A percentile compares a stretch with the other conserved stretches of the same genome.
Conservation (phyloP, 805 yeast species). For the Lipomyces orientalis region DNA sequence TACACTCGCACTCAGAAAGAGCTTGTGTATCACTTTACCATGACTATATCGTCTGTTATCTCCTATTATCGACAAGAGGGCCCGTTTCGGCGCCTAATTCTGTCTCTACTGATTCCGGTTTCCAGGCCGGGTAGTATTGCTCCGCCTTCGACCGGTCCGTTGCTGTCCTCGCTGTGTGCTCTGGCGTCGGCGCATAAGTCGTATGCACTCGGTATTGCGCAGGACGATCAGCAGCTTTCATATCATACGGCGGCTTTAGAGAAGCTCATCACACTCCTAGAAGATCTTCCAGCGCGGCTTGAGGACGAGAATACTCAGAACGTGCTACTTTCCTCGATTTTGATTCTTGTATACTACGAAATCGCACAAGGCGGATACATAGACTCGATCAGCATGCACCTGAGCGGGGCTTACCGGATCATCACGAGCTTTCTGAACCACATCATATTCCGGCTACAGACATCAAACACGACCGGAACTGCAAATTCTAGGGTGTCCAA, state of each 20-base stretch:
- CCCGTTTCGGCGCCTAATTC: slow-evolving; percentile 26
- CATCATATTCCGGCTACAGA: slow-evolving; percentile 26
- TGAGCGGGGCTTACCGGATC: slow-evolving; percentile 35
- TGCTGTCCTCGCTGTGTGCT: slow-evolving; percentile 33
- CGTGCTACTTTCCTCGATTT: slow-evolving; percentile 29
- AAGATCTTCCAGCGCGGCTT: slow-evolving; percentile 25
- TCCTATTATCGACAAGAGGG: slow-evolving; percentile 32
- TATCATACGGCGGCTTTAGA: slow-evolving; percentile 34
- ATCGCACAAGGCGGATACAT: slow-evolving; percentile 35
- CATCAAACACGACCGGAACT: neutral
- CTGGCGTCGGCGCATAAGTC: slow-evolving; percentile 34
- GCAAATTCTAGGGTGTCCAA: slow-evolving; percentile 23
- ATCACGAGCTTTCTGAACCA: slow-evolving; percentile 32
- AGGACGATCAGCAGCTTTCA: slow-evolving; percentile 21
- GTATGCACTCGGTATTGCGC: slow-evolving; percentile 22
- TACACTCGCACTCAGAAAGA: slow-evolving; percentile 29
- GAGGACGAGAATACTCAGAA: slow-evolving; percentile 35
- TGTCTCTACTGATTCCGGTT: slow-evolving; percentile 27
- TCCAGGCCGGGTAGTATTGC: neutral
- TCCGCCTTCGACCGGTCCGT: slow-evolving; percentile 16
- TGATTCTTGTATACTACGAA: slow-evolving; percentile 35
- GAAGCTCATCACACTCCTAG: slow-evolving; percentile 23
- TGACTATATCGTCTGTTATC: slow-evolving; percentile 30
- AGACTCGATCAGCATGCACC: slow-evolving; percentile 32
- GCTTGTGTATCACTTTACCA: slow-evolving; percentile 30